Evolutionary conservation across 2,329 filamentous ascomycete genomes (phyloP), one percentile per base, ranked within the genome.

Genomic region (Colletotrichum neosansevieriae): DNA sequence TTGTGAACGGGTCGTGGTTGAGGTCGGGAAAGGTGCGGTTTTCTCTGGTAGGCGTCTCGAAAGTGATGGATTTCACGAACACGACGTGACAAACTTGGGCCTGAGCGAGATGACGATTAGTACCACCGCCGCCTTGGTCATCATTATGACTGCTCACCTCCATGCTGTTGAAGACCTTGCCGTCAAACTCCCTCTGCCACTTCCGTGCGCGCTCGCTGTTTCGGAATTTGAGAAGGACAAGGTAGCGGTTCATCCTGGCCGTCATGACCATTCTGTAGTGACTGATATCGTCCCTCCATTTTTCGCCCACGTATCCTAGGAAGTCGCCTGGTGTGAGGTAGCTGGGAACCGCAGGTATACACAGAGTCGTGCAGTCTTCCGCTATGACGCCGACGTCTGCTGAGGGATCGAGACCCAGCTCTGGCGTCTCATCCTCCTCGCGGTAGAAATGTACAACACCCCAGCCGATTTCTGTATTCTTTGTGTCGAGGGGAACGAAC

Each of bases 241-340:
- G 92, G 81, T 98, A 98, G 70, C 94, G 89, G 79, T 97, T 98
- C 78, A 94, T 91, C 71, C 91, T 87, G 61, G 91, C 92, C 1
- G 96, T 98, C 84, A 94, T 91, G 63, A 99, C 92, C 88, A 99
- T 94, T 60, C 96, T 87, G 76, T 97, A 97, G 81, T 99, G 96
- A 74, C 92, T 96, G 67, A 99, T 93, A 69, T 94, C 88, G 66
- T 92, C 89, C 77, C 92, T 88, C 78, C 95, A 97, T 76, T 90
- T 89, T 77, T 97, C 93, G 3, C 96, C 96, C 6, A 98, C 88
- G 74, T 97, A 98, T 0, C 94, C 94, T 71, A 98, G 81, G 67
- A 99, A 93, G 75, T 98, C 95, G 6, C 92, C 92, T 0, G 94
- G 92, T 7, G 93, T 93, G 82, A 98, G 91, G 79, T 98, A 98